Conservation (phyloP, 371 early-diverging fungal genomes). For the Mucor sp. region DNA sequence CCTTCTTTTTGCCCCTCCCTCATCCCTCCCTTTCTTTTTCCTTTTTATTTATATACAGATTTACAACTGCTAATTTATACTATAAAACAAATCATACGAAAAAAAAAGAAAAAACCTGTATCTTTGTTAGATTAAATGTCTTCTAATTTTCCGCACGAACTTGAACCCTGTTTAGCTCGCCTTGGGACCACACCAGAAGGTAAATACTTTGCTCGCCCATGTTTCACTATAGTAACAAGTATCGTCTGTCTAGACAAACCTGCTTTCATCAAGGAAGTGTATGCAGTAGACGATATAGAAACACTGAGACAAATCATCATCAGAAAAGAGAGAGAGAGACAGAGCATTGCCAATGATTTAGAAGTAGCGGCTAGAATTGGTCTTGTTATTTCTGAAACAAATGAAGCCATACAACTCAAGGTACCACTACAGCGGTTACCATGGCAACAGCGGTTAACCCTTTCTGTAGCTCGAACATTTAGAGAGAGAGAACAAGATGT, state of each 20-base stretch:
- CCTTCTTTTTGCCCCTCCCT: not conserved
- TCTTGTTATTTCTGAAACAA: constrained; percentile 63
- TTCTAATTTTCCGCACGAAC: constrained; percentile 27
- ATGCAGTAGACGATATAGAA: constrained; percentile 54
- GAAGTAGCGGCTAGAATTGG: constrained; percentile 71
- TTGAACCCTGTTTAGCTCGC: constrained; percentile 53
- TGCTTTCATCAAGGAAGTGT: constrained; percentile 45
- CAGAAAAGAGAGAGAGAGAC: constrained; percentile 68
- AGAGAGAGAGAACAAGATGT: constrained; percentile 58
- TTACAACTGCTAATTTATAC: not conserved
- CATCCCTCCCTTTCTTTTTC: not conserved
- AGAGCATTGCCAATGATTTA: constrained; percentile 60
- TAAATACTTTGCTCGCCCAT: not conserved
- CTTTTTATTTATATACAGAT: constrained; percentile 1
- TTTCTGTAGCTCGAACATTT: constrained; percentile 40
- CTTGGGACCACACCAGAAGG: constrained; percentile 54
- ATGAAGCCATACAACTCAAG: constrained; percentile 61
- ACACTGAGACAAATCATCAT: constrained; percentile 54
- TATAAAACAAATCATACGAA: not conserved
- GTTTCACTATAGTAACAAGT: not conserved
- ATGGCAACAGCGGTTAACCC: not conserved
- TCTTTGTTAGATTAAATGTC: not conserved
- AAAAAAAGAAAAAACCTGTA: not conserved
- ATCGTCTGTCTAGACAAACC: constrained; percentile 39
- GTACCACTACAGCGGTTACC: constrained; percentile 15